A percentile compares a stretch with the other conserved stretches of the same genome.
Conservation (phyloP, 768 basidiomycete species). For the Tylopilus sp. region DNA sequence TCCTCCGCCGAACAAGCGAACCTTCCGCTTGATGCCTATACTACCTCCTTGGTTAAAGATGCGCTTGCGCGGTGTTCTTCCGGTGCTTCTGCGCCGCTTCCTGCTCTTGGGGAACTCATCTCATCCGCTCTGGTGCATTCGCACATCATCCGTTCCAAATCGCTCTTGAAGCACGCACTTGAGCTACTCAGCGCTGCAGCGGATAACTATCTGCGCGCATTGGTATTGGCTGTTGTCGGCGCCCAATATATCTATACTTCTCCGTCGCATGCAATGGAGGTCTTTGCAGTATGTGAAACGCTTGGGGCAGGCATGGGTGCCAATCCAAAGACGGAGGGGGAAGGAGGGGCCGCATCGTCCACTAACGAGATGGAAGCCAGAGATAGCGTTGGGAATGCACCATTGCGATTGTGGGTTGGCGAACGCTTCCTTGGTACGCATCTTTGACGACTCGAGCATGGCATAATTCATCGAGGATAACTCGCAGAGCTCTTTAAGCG, state of each 20-base stretch:
- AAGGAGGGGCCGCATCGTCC: not conserved
- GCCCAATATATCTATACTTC: slow-evolving; percentile 72
- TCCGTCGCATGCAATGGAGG: slow-evolving; percentile 60
- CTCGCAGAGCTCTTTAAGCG: slow-evolving; percentile 57
- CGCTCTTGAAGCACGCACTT: slow-evolving; percentile 56
- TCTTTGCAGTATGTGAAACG: slow-evolving; percentile 65
- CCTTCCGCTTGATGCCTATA: slow-evolving; percentile 15
- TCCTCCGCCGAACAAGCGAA: slow-evolving; percentile 1
- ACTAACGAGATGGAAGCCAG: slow-evolving; percentile 10
- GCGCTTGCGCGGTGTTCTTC: slow-evolving; percentile 26
- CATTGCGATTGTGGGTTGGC: slow-evolving; percentile 68
- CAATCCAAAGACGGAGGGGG: slow-evolving; percentile 21
- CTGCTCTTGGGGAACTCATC: slow-evolving; percentile 13
- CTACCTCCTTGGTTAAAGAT: slow-evolving; percentile 22
- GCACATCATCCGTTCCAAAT: slow-evolving; percentile 30
- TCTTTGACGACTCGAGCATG: not conserved
- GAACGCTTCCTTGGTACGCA: slow-evolving; percentile 59
- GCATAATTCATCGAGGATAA: not conserved
- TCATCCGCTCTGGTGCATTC: slow-evolving; percentile 19
- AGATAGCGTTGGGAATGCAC: slow-evolving; percentile 55
- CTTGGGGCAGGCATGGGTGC: slow-evolving; percentile 67
- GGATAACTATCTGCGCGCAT: slow-evolving; percentile 72
- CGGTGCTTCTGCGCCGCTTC: slow-evolving; percentile 17
- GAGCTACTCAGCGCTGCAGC: slow-evolving; percentile 52
- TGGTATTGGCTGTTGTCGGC: slow-evolving; percentile 64